A percentile compares a stretch with the other conserved stretches of the same genome.
phyloP scores from a whole-genome alignment of 75 land plant species.

The Pseudotsuga menziesii region DNA sequence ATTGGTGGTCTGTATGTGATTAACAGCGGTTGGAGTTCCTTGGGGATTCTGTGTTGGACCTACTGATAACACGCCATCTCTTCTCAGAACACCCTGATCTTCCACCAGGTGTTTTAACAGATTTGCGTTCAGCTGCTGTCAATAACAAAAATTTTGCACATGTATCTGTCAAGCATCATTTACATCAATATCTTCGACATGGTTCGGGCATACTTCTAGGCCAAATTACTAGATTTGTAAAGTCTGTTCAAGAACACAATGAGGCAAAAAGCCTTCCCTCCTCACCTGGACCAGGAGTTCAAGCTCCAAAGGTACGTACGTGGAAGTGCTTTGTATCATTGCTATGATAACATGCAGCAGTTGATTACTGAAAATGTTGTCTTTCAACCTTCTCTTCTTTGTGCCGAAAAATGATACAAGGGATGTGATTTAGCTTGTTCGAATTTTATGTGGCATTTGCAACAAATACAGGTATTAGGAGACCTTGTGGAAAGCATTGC shows the following conservation, averaged over 20 bases:
- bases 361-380: neutral
- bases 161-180: constrained; percentile 33
- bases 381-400: neutral
- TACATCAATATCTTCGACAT: constrained; percentile 45
- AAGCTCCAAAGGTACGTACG: constrained; percentile 35
- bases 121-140: constrained; percentile 49
- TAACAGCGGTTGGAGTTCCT: constrained; percentile 49
- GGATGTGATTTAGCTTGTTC: neutral
- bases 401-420: neutral
- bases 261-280: neutral
- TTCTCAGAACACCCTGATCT: constrained; percentile 29
- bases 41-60: constrained; percentile 51
- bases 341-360: neutral
- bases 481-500: constrained; percentile 96
- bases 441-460: neutral
- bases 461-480: constrained; percentile 69
- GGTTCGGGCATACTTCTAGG: constrained; percentile 32
- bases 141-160: constrained; percentile 48
- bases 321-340: neutral
- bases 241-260: constrained; percentile 4
- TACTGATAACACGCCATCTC: constrained; percentile 37
- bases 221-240: constrained; percentile 32
- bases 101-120: constrained; percentile 37
- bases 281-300: constrained; percentile 24
- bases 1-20: neutral